Percentiles rank a stretch among this genome's conserved stretches.
Conservation (phyloP, 306 rosid genomes). For the Acacia acuminata region DNA sequence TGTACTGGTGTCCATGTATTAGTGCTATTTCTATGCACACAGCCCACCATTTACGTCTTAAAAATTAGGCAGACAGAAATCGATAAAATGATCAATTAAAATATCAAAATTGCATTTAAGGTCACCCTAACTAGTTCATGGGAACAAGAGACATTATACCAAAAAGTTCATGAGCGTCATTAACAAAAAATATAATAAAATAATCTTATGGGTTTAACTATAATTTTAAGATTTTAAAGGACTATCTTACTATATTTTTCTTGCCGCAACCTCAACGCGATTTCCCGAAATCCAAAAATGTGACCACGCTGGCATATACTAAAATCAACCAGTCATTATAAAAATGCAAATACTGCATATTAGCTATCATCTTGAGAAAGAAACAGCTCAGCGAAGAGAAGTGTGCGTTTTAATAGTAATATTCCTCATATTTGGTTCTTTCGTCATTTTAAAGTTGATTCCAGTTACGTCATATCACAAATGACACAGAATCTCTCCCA, state of each 20-base stretch:
- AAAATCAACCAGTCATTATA: background rate
- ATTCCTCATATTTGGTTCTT: background rate
- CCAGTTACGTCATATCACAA: background rate
- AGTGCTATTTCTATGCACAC: background rate
- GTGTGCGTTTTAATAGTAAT: background rate
- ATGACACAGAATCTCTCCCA: background rate
- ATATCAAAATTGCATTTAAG: no score
- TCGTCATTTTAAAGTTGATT: background rate
- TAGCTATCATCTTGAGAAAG: background rate
- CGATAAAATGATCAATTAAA: no score
- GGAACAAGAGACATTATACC: no score
- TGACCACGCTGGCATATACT: background rate
- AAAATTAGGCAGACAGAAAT: conserved; percentile 30
- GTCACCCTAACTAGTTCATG: no score
- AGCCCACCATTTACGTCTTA: conserved; percentile 25
- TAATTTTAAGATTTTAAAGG: no score
- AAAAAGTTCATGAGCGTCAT: no score
- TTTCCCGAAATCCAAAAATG: background rate
- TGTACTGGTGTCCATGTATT: background rate
- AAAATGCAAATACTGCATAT: background rate
- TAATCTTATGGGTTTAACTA: no score
- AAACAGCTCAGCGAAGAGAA: background rate
- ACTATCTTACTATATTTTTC: no score
- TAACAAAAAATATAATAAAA: no score
- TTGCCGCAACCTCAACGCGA: no score